Evolutionary conservation across 805 yeast species (phyloP), one percentile per base, ranked within the genome.

Genomic region (Wickerhamiella azyma): DNA sequence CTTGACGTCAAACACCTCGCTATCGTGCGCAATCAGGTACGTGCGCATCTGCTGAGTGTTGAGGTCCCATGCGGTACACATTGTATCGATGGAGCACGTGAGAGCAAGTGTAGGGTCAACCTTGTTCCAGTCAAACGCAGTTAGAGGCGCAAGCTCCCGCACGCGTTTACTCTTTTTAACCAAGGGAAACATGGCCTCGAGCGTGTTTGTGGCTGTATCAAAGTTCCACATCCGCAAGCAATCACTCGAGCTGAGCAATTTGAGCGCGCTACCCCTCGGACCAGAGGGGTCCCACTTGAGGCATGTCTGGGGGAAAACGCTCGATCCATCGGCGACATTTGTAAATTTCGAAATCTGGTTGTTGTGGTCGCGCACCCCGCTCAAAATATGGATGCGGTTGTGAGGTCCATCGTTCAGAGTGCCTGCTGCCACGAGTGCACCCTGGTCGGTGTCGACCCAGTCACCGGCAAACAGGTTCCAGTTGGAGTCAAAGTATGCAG

Each of bases 41-140:
- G 97, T 89, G 59, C 81, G 83, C 13, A 94, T 94, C 3, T 70
- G 66, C 18, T 79, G 74, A 37, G 76, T 72, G 19, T 69, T 63
- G 28, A 86, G 62, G 63, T 92, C 97, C 97, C 98, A 92, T 3
- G 86, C 77, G 0, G 97, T 88, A 64, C 98, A 92, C 0, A 98
- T 92, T 1, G 98, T 92, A 64, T 92, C 98, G 9, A 89, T 84
- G 17, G 92, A 79, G 51, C 89, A 76, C 1, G 96, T 85, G 32
- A 92, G 81, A 17, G 86, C 72, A 35, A 77, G 62, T 41, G 75
- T 75, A 2, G 84, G 74, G 55, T 84, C 88, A 1, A 70, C 67
- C 32, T 70, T 65, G 65, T 83, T 85, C 96, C 98, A 92, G 64
- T 92, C 96, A 55, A 92, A 85, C 1, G 94, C 79, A 0, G 97